Percentiles rank a stretch among this genome's conserved stretches.
These are phyloP conservation scores for Corchorus capsularis DNA, from an alignment of 345 rosid genomes.

Conservation along the genomic window DNA sequence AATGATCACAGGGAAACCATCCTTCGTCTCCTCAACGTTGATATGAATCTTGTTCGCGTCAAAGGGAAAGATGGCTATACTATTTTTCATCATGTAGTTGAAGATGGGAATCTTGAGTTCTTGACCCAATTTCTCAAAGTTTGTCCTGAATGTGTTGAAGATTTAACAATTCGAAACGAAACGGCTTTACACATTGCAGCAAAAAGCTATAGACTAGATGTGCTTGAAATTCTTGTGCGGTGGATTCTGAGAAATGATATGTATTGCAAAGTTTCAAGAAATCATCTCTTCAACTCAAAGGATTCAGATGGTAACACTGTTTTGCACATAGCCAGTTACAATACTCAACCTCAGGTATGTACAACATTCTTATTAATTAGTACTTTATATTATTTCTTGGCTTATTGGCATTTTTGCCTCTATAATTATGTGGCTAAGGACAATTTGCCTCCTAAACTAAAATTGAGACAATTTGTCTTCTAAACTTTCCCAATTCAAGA, in stretches of 20 bases:
- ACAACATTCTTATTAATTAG: background rate
- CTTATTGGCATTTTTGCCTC: too few species aligned
- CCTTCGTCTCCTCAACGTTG: background rate
- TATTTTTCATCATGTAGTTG: slow-evolving; percentile 18
- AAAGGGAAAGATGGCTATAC: slow-evolving; percentile 29
- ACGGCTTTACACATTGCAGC: slow-evolving; percentile 26
- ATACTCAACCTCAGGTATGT: slow-evolving; percentile 23
- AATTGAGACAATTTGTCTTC: too few species aligned
- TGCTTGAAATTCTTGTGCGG: background rate
- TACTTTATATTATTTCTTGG: too few species aligned
- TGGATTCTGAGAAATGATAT: slow-evolving; percentile 6
- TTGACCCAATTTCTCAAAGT: background rate
- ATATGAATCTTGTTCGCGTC: slow-evolving; percentile 20
- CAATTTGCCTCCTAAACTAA: too few species aligned
- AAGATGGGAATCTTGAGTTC: background rate
- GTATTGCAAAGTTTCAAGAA: slow-evolving; percentile 10
- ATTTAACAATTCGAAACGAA: slow-evolving; percentile 8
- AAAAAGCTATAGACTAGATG: background rate
- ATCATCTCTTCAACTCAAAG: slow-evolving; percentile 19
- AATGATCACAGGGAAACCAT: background rate
- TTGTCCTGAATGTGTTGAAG: slow-evolving; percentile 19
- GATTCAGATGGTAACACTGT: slow-evolving; percentile 29
- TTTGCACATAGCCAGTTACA: slow-evolving; percentile 28
- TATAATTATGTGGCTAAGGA: too few species aligned
- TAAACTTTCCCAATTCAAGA: too few species aligned